Evolutionary conservation across 2,329 filamentous ascomycete species (phyloP), one percentile per base, ranked within the genome.

Genomic region (Aspergillus pseudotamarii): DNA sequence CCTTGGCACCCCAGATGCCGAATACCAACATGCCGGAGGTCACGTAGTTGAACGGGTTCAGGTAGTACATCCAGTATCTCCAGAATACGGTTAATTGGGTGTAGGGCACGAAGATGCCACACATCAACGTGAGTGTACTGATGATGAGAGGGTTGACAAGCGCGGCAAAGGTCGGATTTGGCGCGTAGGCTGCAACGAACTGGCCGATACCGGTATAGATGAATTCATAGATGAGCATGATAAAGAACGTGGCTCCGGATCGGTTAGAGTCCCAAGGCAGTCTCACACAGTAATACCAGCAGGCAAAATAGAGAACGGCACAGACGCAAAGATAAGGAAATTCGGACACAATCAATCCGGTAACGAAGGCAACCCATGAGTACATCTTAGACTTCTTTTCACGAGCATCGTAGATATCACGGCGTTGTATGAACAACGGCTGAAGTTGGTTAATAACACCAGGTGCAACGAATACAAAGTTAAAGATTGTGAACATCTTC

Each of bases 131-230:
- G 8, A 74, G 66, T 1, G 68, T 73, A 57, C 72, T 69, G 76
- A 92, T 88, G 80, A 92, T 89, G 78, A 92, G 89, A 0, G 90
- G 90, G 71, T 92, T 91, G 48, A 86, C 86, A 64, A 92, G 90
- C 58, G 91, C 88, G 0, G 89, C 90, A 74, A 92, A 91, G 61
- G 83, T 87, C 0, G 91, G 79, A 64, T 81, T 82, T 45, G 78
- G 90, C 0, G 90, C 89, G 74, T 92, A 92, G 0, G 91, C 90
- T 64, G 88, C 89, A 68, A 94, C 90, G 86, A 90, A 93, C 75
- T 92, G 91, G 19, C 89, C 91, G 86, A 89, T 93, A 69, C 82
- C 87, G 30, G 84, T 85, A 75, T 88, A 86, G 79, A 92, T 91
- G 26, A 92, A 78, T 78, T 88, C 91, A 78, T 92, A 92, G 1